Base-by-base conservation (phyloP, 2,329 filamentous ascomycete species). In the Thelonectria olida region DNA sequence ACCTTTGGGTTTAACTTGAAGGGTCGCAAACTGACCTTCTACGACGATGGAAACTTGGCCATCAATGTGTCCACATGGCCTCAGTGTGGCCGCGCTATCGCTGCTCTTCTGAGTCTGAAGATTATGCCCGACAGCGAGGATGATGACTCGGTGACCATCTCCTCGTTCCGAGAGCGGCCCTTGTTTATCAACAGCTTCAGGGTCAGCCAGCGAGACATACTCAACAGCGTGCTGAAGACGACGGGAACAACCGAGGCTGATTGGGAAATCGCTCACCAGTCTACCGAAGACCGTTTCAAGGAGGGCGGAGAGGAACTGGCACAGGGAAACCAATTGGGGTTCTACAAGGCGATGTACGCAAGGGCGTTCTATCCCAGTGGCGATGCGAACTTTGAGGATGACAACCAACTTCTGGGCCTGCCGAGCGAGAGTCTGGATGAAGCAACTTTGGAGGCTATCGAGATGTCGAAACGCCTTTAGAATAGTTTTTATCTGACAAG, bases 141-240 rank as follows among this genome's bases (percentile, higher is more conserved):
- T 4, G 75, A 76, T 59, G 59, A 50, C 44, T 70, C 82, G 0
- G 25, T 58, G 7, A 64, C 78, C 72, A 28, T 74, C 70, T 66
- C 67, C 72, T 17, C 61, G 1, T 73, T 69, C 69, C 56, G 65
- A 13, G 86, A 88, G 72, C 79, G 81, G 52, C 65, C 68, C 1
- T 67, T 88, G 5, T 85, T 81, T 65, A 67, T 89, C 19, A 79
- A 78, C 13, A 87, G 84, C 54, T 91, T 90, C 76, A 72, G 77
- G 6, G 63, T 89, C 57, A 86, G 76, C 50, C 90, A 92, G 73
- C 80, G 81, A 13, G 88, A 91, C 17, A 90, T 92, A 79, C 82
- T 91, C 58, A 84, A 84, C 36, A 83, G 82, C 23, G 73, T 89
- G 7, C 81, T 88, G 65, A 83, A 86, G 1, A 87, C 88, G 12